A percentile compares a stretch with the other conserved stretches of the same genome.
Conservation (phyloP, 2,329 filamentous ascomycete genomes). For the Ophiosphaerella korrae region DNA sequence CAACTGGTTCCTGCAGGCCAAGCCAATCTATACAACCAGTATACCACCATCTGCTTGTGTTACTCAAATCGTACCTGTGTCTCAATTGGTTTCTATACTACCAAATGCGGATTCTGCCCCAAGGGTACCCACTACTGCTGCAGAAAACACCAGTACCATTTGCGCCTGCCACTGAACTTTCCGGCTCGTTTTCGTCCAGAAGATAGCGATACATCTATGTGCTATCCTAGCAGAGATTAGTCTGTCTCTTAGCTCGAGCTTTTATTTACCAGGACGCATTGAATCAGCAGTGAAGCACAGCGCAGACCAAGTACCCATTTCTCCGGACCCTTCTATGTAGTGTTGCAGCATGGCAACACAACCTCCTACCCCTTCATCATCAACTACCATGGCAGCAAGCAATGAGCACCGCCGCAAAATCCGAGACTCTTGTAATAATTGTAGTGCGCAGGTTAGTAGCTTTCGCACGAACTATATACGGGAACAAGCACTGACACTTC, state of each 20-base stretch:
- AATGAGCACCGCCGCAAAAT: slow-evolving; percentile 1
- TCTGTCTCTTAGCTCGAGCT: neutral
- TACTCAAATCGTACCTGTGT: neutral
- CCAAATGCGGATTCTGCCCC: neutral
- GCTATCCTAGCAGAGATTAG: neutral
- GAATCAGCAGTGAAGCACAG: neutral
- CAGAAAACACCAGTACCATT: neutral
- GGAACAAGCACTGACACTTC: neutral
- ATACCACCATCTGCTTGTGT: neutral
- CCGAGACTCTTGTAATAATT: slow-evolving; percentile 2
- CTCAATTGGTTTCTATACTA: neutral
- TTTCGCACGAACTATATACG: neutral
- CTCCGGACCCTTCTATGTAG: neutral
- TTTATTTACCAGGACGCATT: neutral
- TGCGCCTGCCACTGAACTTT: neutral
- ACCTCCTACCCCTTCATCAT: neutral
- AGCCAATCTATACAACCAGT: neutral
- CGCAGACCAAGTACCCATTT: neutral
- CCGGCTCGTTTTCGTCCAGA: neutral
- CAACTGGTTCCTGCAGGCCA: neutral
- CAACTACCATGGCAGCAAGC: neutral
- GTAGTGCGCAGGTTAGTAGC: neutral
- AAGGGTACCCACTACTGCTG: neutral
- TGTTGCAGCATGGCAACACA: neutral
- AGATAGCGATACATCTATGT: neutral